Conservation (phyloP, 129 eudicot species). For the Centella asiatica region DNA sequence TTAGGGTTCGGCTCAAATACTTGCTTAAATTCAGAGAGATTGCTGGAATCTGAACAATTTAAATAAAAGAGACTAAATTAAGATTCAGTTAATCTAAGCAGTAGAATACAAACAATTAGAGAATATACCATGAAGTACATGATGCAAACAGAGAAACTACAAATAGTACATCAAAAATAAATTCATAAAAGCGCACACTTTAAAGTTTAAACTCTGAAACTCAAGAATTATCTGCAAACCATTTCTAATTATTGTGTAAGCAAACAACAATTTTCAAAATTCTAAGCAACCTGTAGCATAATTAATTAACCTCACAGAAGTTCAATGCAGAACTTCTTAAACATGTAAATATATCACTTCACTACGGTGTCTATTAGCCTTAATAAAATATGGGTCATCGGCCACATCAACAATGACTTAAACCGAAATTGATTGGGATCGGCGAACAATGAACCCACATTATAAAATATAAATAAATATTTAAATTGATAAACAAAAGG, state of each 20-base stretch:
- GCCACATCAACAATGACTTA: no score
- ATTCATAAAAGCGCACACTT: no score
- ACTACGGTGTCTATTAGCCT: neutral
- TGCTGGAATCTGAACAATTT: constrained; percentile 42
- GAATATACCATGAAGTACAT: neutral
- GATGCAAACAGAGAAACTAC: neutral
- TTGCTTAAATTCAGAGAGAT: constrained; percentile 58
- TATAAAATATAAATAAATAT: no score
- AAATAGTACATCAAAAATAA: no score
- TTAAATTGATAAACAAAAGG: no score
- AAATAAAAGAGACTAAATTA: neutral
- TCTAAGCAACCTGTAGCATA: no score
- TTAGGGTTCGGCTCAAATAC: constrained; percentile 52
- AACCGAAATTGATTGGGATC: no score
- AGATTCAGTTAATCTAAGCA: constrained; percentile 1
- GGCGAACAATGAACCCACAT: no score
- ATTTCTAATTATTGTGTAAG: neutral
- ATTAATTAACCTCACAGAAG: no score
- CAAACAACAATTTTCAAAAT: neutral
- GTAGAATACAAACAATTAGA: constrained; percentile 1
- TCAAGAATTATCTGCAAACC: neutral
- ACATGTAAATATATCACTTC: neutral
- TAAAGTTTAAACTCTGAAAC: neutral
- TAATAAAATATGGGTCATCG: no score
- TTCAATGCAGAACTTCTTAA: no score